A percentile compares a stretch with the other conserved stretches of the same genome.
Conservation (phyloP, 2,329 filamentous ascomycete genomes). For the Stylonectria norvegica region DNA sequence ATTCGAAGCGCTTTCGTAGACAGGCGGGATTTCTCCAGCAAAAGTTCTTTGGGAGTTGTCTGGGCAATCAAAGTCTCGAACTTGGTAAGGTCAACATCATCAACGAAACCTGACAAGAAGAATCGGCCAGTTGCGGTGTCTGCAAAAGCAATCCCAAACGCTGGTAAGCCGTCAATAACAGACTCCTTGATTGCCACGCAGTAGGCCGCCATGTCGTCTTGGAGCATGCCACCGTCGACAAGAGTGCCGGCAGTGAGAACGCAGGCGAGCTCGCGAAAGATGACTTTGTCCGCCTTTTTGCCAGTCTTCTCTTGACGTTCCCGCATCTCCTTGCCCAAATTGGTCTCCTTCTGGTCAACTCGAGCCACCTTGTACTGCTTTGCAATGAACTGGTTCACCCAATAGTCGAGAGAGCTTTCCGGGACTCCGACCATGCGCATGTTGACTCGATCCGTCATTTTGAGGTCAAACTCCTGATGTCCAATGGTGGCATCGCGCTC, state of each 20-base stretch:
- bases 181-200: conserved; percentile 92
- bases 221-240: conserved; percentile 93
- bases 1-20: conserved; percentile 90
- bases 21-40: conserved; percentile 82
- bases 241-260: conserved; percentile 90
- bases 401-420: conserved; percentile 90
- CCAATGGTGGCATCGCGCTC: conserved; percentile 97
- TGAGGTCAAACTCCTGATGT: conserved; percentile 94
- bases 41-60: conserved; percentile 79
- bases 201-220: conserved; percentile 95
- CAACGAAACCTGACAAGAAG: conserved; percentile 84
- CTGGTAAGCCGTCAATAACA: conserved; percentile 67
- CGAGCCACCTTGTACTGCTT: conserved; percentile 97
- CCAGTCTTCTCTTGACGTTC: conserved; percentile 66
- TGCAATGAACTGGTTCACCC: conserved; percentile 97
- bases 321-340: conserved; percentile 97
- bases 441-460: conserved; percentile 95
- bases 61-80: conserved; percentile 97
- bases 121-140: conserved; percentile 96
- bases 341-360: conserved; percentile 95
- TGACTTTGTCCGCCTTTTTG: conserved; percentile 88
- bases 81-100: conserved; percentile 90
- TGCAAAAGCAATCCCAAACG: conserved; percentile 89
- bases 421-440: conserved; percentile 99
- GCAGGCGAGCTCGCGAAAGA: conserved; percentile 83